Percentiles rank a stretch among this genome's conserved stretches.
Conservation (phyloP, 495 filamentous ascomycete species). For the Aspergillus heteromorphus region DNA sequence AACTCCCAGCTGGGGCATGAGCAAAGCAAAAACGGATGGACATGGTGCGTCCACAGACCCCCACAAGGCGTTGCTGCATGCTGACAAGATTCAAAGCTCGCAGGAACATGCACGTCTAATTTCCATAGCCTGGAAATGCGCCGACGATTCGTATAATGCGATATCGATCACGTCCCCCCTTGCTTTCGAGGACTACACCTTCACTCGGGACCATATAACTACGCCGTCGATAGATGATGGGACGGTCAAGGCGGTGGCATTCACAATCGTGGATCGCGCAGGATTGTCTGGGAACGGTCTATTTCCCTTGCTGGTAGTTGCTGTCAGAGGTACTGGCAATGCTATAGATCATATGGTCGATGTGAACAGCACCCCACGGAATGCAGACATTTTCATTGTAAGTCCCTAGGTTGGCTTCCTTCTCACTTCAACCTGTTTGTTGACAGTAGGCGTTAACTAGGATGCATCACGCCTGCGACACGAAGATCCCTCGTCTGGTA, state of each 20-base stretch:
- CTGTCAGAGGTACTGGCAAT: constrained; percentile 2
- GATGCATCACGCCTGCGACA: background rate
- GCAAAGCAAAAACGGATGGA: background rate
- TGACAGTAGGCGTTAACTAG: background rate
- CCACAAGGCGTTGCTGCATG: background rate
- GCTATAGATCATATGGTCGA: constrained; percentile 5
- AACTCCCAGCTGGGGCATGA: constrained; percentile 2
- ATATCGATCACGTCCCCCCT: background rate
- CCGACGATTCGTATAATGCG: background rate
- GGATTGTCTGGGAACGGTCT: background rate
- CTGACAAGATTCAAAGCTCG: background rate
- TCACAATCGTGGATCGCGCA: background rate
- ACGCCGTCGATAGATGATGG: background rate
- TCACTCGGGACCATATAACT: background rate
- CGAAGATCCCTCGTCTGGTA: background rate
- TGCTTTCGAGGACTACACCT: background rate
- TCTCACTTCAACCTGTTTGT: background rate
- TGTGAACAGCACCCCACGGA: background rate
- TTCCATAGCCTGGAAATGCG: constrained; percentile 5
- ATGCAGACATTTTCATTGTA: constrained; percentile 3
- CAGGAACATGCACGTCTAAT: background rate
- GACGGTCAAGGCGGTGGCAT: constrained; percentile 3
- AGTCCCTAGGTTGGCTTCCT: background rate
- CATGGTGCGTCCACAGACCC: background rate
- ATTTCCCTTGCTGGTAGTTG: constrained; percentile 1